phyloP scores from a whole-genome alignment of 805 yeast species.

The Pichia phayaonensis region DNA sequence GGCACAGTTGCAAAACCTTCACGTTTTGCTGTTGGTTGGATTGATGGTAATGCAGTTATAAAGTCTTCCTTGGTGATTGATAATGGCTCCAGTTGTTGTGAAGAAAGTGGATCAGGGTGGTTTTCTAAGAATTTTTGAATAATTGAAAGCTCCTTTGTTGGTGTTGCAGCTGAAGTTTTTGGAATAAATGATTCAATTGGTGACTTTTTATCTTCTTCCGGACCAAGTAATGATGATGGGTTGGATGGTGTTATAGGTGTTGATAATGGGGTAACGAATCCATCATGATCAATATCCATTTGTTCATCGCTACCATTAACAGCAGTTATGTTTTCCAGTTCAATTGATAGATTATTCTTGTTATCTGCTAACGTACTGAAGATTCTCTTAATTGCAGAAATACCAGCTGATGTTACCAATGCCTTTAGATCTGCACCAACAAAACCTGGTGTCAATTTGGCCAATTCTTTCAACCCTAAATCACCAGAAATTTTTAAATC shows the following conservation, averaged over 20 bases:
- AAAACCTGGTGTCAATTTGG: constrained; percentile 93
- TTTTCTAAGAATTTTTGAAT: constrained; percentile 63
- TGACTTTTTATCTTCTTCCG: neutral
- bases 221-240: neutral
- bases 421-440: constrained; percentile 98
- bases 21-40: constrained; percentile 95
- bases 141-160: constrained; percentile 35
- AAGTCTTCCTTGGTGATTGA: constrained; percentile 77
- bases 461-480: constrained; percentile 64
- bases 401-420: constrained; percentile 90
- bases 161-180: neutral
- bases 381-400: constrained; percentile 86
- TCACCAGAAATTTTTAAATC: constrained; percentile 59
- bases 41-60: constrained; percentile 75
- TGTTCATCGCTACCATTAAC: constrained; percentile 5
- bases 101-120: constrained; percentile 75
- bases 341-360: constrained; percentile 25
- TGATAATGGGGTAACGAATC: constrained; percentile 4
- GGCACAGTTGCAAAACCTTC: constrained; percentile 99
- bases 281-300: constrained; percentile 5
- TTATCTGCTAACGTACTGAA: constrained; percentile 49
- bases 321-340: constrained; percentile 10
- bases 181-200: neutral
- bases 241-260: constrained; percentile 5
- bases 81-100: constrained; percentile 67